A percentile compares a stretch with the other conserved stretches of the same genome.
Evolutionary conservation across 2,329 filamentous ascomycete species (phyloP).

Genomic region (Ascochyta viciae-villosae): DNA sequence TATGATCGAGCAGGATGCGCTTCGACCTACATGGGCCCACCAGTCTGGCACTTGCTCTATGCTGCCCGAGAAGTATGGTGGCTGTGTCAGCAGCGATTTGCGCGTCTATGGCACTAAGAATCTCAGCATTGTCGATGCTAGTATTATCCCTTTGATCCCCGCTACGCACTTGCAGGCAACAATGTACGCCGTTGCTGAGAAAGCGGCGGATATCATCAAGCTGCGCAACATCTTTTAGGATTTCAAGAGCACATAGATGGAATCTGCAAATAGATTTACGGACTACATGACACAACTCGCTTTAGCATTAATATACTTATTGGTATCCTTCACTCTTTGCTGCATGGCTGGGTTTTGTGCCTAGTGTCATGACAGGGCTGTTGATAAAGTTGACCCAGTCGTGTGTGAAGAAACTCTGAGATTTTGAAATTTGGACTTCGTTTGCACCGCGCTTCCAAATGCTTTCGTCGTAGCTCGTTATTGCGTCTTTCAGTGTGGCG

Average conservation of each 20-base stretch:
- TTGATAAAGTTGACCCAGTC: slow-evolving; percentile 42
- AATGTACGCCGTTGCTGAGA: slow-evolving; percentile 44
- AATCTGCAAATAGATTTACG: slow-evolving; percentile 1
- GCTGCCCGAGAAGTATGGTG: slow-evolving; percentile 38
- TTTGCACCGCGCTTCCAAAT: slow-evolving; percentile 38
- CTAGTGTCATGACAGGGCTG: slow-evolving; percentile 40
- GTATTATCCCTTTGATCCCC: slow-evolving; percentile 39
- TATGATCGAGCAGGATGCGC: slow-evolving; percentile 16
- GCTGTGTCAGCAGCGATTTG: slow-evolving; percentile 34
- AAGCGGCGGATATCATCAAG: slow-evolving; percentile 44
- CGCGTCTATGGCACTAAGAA: slow-evolving; percentile 34
- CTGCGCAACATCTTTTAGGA: slow-evolving; percentile 11
- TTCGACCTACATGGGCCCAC: slow-evolving; percentile 35
- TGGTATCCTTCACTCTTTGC: slow-evolving; percentile 39
- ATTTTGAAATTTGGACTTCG: slow-evolving; percentile 43
- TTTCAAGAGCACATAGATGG: background rate
- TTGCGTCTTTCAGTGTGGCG: slow-evolving; percentile 20
- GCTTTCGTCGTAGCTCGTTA: slow-evolving; percentile 37
- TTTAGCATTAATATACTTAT: slow-evolving; percentile 1
- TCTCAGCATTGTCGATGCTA: slow-evolving; percentile 42
- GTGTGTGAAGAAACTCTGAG: slow-evolving; percentile 43
- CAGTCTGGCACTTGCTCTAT: slow-evolving; percentile 37
- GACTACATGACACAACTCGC: background rate
- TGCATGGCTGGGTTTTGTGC: slow-evolving; percentile 38
- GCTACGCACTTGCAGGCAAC: slow-evolving; percentile 39